phyloP scores from a whole-genome alignment of 2,329 filamentous ascomycete species.

The Aspergillus ustus region DNA sequence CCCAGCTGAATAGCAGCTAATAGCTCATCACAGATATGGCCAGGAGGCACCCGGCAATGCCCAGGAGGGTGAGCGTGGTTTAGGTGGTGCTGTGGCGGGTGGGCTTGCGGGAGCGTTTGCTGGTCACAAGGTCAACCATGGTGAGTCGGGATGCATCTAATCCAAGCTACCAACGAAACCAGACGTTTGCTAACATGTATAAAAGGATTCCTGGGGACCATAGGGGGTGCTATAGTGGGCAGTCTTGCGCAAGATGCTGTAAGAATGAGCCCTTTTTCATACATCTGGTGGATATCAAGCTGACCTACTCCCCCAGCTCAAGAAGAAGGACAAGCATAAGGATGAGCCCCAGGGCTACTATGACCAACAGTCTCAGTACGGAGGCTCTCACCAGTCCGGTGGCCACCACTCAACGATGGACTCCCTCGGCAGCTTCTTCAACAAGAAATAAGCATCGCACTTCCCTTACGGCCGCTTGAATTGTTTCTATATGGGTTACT shows the following conservation, averaged over 20 bases:
- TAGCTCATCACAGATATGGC: constrained; percentile 26
- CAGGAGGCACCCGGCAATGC: constrained; percentile 42
- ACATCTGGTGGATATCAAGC: no score
- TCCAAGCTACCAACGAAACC: no score
- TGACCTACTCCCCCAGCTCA: no score
- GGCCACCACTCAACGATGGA: constrained; percentile 32
- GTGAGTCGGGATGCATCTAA: no score
- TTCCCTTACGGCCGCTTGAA: constrained; percentile 1
- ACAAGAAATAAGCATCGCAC: constrained; percentile 40
- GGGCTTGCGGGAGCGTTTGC: constrained; percentile 52
- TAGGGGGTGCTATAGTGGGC: constrained; percentile 54
- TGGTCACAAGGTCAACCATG: constrained; percentile 53
- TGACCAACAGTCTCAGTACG: constrained; percentile 17
- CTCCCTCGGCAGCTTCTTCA: constrained; percentile 43
- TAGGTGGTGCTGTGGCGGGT: constrained; percentile 53
- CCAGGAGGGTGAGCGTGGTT: constrained; percentile 52
- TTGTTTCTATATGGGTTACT: constrained; percentile 17
- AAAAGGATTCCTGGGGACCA: constrained; percentile 50
- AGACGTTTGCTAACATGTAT: no score
- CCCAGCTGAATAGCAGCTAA: constrained; percentile 19
- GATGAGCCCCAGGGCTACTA: constrained; percentile 33
- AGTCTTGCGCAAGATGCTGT: constrained; percentile 50
- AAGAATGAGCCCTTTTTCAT: not conserved
- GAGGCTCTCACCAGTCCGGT: constrained; percentile 25
- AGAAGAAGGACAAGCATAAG: constrained; percentile 49